Base-by-base conservation (phyloP, 345 rosid species). In the Mercurialis annua region DNA sequence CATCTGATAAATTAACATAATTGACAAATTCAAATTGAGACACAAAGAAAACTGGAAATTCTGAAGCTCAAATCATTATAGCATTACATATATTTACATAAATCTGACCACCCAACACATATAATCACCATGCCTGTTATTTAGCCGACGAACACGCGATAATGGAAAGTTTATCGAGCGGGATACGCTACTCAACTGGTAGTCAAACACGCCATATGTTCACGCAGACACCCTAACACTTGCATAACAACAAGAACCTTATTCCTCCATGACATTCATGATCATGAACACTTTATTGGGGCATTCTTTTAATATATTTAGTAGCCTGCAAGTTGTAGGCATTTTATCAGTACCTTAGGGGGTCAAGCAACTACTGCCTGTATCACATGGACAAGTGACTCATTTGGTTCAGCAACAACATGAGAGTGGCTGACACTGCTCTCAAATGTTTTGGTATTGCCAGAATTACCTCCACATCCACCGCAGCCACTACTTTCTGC, bases 341-440 rank as follows among this genome's bases (percentile, higher is more conserved):
- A 30, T 1, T 48, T n/a, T 4, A 23, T 23, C 17, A 51, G 15
- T 48, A 33, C 38, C 21, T 21, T 21, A 31, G 12, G 9, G 9
- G 24, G 23, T 51, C 69, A 52, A 36, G 43, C 69, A 6, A 55
- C 49, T 30, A 34, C 24, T 23, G 59, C 69, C 11, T 38, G 59
- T 34, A 15, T 40, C 15, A 18, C 9, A 6, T 12, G 8, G 47
- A 24, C 8, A 15, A 21, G 5, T 15, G 68, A 20, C 14, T 64
- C 58, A 23, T 3, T 64, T 47, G 40, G 38, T 36, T 38, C 43
- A 44, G 15, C 14, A 26, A 43, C 53, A 9, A 8, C 30, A 11
- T 10, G n/a, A 57, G 43, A 31, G 20, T 33, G 5, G 6, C 24
- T 6, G 23, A 49, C 44, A 48, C 14, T 24, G 33, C 34, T 60